Conservation (phyloP, 352 stramenopile species). For the Lagenidium giganteum region DNA sequence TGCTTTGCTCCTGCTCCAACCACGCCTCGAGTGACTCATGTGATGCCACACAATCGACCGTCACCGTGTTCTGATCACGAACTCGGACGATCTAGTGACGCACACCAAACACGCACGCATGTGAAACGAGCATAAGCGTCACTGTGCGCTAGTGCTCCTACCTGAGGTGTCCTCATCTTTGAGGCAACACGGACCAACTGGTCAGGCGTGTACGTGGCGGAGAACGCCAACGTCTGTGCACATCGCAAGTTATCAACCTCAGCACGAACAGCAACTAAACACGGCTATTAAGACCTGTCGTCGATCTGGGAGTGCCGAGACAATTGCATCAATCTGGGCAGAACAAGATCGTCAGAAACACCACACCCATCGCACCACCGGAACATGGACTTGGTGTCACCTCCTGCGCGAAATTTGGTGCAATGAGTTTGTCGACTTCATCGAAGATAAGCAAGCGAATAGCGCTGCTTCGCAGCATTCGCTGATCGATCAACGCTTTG, state of each 20-base stretch:
- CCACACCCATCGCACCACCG: not conserved
- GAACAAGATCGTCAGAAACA: not conserved
- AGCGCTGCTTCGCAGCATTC: slow-evolving; percentile 31
- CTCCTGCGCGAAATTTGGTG: slow-evolving; percentile 57
- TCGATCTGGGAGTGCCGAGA: slow-evolving; percentile 39
- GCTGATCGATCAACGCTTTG: slow-evolving; percentile 59
- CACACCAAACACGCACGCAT: not conserved
- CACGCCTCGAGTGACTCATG: slow-evolving; percentile 32
- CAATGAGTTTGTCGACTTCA: slow-evolving; percentile 80
- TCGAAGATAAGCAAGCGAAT: slow-evolving; percentile 72
- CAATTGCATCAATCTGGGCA: slow-evolving; percentile 53
- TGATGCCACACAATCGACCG: slow-evolving; percentile 56
- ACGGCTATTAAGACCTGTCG: too few relatives aligned
- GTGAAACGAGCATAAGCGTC: too few relatives aligned
- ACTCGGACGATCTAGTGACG: slow-evolving; percentile 55
- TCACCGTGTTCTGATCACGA: slow-evolving; percentile 45
- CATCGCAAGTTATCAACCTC: not conserved
- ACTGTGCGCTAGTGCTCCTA: too few relatives aligned
- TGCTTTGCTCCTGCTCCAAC: slow-evolving; percentile 43
- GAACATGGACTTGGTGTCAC: slow-evolving; percentile 10
- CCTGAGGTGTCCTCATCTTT: slow-evolving; percentile 66
- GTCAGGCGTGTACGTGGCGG: slow-evolving; percentile 69
- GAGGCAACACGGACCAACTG: slow-evolving; percentile 40
- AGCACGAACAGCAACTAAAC: too few relatives aligned
- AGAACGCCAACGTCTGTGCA: slow-evolving; percentile 65